phyloP scores from a whole-genome alignment of 2,329 filamentous ascomycete genomes.

The Aspergillus luchuensis region DNA sequence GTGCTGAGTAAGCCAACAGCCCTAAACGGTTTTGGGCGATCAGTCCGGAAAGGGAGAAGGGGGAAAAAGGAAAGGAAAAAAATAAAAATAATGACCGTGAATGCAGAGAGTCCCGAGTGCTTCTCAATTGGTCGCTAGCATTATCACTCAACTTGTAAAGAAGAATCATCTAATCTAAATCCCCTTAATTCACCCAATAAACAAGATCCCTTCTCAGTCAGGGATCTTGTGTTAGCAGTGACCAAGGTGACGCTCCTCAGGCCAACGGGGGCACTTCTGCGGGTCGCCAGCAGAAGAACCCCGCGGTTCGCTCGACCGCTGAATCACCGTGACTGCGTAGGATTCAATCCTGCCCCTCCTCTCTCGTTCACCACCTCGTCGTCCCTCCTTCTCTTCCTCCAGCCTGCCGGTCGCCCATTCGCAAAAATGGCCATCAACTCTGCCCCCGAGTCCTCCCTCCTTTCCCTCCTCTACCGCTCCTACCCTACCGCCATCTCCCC shows the following conservation, averaged over 20 bases:
- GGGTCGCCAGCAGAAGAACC: slow-evolving; percentile 21
- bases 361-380: slow-evolving; percentile 19
- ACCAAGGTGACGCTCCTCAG: slow-evolving; percentile 23
- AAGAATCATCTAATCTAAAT: background rate
- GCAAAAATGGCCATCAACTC: slow-evolving; percentile 32
- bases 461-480: slow-evolving; percentile 49
- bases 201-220: slow-evolving; percentile 17
- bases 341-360: slow-evolving; percentile 29
- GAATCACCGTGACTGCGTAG: slow-evolving; percentile 9
- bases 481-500: slow-evolving; percentile 44
- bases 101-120: slow-evolving; percentile 2
- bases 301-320: slow-evolving; percentile 20
- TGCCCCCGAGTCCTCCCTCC: slow-evolving; percentile 45
- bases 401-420: slow-evolving; percentile 22
- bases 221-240: slow-evolving; percentile 18
- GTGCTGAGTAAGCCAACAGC: background rate
- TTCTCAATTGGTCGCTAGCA: background rate
- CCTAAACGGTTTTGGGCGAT: slow-evolving; percentile 4
- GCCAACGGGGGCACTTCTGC: slow-evolving; percentile 19
- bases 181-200: background rate
- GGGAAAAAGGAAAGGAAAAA: slow-evolving; percentile 1
- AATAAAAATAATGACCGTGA: background rate
- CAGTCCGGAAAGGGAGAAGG: background rate
- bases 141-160: background rate
- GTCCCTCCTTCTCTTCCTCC: background rate